Conservation (phyloP, 176 grass and related monocot species). For the Lolium perenne region DNA sequence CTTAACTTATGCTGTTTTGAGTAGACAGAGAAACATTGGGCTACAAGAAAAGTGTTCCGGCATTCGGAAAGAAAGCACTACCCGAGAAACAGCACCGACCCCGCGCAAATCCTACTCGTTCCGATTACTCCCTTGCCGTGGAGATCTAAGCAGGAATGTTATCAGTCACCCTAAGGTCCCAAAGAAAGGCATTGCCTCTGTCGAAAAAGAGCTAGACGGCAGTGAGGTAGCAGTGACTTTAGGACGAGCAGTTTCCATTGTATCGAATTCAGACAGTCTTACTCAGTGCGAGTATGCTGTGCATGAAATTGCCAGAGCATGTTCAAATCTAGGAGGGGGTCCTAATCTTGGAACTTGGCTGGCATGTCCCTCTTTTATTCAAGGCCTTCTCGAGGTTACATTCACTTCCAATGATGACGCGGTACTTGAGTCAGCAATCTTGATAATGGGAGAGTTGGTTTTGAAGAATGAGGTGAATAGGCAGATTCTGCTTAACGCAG, state of each 20-base stretch:
- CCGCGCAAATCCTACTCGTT: conserved; percentile 78
- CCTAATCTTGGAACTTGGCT: conserved; percentile 59
- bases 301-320: conserved; percentile 72
- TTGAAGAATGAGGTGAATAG: conserved; percentile 71
- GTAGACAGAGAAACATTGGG: conserved; percentile 96
- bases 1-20: conserved; percentile 76
- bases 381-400: conserved; percentile 92
- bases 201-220: conserved; percentile 54
- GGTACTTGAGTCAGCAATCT: conserved; percentile 84
- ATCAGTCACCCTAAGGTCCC: conserved; percentile 62
- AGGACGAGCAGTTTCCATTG: conserved; percentile 67
- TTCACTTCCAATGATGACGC: conserved; percentile 93
- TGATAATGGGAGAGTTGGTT: conserved; percentile 74
- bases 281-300: conserved; percentile 73
- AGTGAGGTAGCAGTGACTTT: conserved; percentile 55
- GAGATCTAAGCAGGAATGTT: conserved; percentile 69
- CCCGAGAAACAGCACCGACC: conserved; percentile 44
- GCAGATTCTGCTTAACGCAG: conserved; percentile 89
- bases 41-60: conserved; percentile 53
- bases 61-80: conserved; percentile 43
- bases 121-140: conserved; percentile 76
- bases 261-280: conserved; percentile 81
- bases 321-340: conserved; percentile 53
- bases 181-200: conserved; percentile 61
- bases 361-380: conserved; percentile 75